These are phyloP conservation scores for Stereocaulon alpinum DNA, from an alignment of 495 filamentous ascomycete genomes.

Conservation along the genomic window DNA sequence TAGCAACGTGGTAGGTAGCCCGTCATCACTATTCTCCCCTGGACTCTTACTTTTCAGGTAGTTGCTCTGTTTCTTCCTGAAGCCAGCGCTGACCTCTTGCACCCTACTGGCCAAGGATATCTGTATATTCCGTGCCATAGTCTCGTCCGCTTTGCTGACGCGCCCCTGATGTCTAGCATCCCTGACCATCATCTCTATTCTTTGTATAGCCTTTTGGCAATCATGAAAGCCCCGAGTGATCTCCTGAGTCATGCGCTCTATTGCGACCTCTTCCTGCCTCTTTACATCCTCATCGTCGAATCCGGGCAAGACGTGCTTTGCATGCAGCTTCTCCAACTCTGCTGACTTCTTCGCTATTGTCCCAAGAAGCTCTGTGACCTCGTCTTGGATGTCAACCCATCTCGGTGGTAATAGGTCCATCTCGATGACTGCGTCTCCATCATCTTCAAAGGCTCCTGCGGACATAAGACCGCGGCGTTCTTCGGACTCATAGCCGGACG, in stretches of 20 bases:
- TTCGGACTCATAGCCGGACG: conserved; percentile 47
- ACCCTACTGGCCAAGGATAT: conserved; percentile 78
- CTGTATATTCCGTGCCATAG: conserved; percentile 92
- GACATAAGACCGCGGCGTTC: conserved; percentile 86
- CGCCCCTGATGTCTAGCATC: conserved; percentile 58
- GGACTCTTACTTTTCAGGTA: conserved; percentile 73
- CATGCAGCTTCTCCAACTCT: conserved; percentile 81
- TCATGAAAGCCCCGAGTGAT: conserved; percentile 83
- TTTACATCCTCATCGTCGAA: conserved; percentile 92
- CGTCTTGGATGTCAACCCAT: conserved; percentile 92
- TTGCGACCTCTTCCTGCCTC: conserved; percentile 70
- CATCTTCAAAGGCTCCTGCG: conserved; percentile 62
- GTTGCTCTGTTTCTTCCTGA: conserved; percentile 92
- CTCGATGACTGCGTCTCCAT: conserved; percentile 93
- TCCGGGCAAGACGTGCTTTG: conserved; percentile 92
- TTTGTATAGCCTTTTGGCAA: conserved; percentile 78
- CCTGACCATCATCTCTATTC: conserved; percentile 73
- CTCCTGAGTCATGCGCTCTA: conserved; percentile 79
- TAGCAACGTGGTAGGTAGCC: not conserved
- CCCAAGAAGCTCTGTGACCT: conserved; percentile 73
- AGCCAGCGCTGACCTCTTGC: conserved; percentile 84
- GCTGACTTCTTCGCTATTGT: conserved; percentile 73
- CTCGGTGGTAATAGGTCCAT: conserved; percentile 94
- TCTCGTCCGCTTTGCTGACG: conserved; percentile 72
- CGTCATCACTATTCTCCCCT: too few species aligned